These are phyloP conservation scores for Lactarius sp. DNA, from an alignment of 768 basidiomycete genomes.

Conservation along the genomic window DNA sequence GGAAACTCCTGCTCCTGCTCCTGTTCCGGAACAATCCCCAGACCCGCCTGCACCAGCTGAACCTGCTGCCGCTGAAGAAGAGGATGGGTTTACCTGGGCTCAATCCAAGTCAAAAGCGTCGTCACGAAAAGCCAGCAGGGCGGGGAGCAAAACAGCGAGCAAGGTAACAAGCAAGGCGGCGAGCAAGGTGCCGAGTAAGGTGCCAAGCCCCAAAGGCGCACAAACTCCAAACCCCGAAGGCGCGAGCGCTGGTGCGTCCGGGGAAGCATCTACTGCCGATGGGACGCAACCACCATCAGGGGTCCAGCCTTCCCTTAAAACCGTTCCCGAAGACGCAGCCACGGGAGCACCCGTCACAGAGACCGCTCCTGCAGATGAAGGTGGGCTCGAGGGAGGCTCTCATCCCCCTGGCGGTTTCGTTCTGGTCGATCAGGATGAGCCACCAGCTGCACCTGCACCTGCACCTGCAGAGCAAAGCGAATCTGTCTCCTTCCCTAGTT, in stretches of 20 bases:
- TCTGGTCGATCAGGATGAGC: constrained; percentile 1
- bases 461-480: background rate
- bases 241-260: background rate
- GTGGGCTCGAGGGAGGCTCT: background rate
- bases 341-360: background rate
- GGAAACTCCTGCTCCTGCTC: background rate
- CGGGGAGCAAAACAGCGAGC: background rate
- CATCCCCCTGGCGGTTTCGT: constrained; percentile 1
- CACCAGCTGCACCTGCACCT: too few species aligned
- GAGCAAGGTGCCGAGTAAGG: constrained; percentile 22
- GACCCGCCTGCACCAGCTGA: background rate
- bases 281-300: background rate
- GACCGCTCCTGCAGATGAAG: background rate
- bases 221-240: constrained; percentile 14
- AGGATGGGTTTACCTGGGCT: background rate
- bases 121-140: constrained; percentile 21
- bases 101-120: constrained; percentile 11
- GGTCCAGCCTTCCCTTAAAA: constrained; percentile 6
- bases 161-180: constrained; percentile 19
- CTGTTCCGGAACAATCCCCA: background rate
- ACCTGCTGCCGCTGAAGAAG: constrained; percentile 5
- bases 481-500: background rate
- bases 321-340: constrained; percentile 9
- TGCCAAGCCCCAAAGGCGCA: constrained; percentile 13
- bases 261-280: background rate